A percentile compares a stretch with the other conserved stretches of the same genome.
phyloP scores from a whole-genome alignment of 2,329 filamentous ascomycete species.

The Sporothrix pseudoabietina region DNA sequence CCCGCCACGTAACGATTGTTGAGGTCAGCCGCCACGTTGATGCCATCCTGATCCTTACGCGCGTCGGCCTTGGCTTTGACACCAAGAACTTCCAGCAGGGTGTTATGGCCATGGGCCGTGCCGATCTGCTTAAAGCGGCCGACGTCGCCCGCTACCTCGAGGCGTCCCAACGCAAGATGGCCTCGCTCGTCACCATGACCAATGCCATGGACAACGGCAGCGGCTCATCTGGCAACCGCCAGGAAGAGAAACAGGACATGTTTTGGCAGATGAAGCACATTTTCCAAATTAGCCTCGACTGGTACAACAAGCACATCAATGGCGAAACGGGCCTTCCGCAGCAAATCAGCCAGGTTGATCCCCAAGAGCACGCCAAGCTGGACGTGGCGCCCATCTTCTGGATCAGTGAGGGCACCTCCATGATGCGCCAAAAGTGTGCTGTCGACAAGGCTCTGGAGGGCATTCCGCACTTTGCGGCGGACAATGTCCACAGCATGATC shows the following conservation, averaged over 20 bases:
- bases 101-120: neutral
- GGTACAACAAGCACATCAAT: conserved; percentile 30
- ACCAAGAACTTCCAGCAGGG: conserved; percentile 29
- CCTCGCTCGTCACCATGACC: conserved; percentile 21
- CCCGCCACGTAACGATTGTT: conserved; percentile 31
- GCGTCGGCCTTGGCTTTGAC: conserved; percentile 28
- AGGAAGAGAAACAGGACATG: conserved; percentile 27
- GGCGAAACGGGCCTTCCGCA: neutral
- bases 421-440: neutral
- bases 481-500: conserved; percentile 23
- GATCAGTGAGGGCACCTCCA: conserved; percentile 22
- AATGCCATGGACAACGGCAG: neutral
- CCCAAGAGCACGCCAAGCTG: conserved; percentile 18
- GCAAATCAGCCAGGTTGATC: neutral
- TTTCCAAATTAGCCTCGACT: conserved; percentile 28
- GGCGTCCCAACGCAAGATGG: conserved; percentile 31
- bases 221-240: neutral
- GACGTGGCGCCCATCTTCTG: conserved; percentile 25
- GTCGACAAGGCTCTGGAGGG: neutral
- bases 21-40: conserved; percentile 35
- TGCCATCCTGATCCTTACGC: conserved; percentile 32
- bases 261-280: conserved; percentile 34
- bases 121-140: conserved; percentile 27
- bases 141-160: conserved; percentile 31
- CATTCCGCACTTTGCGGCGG: neutral